phyloP scores from a whole-genome alignment of 2,329 filamentous ascomycete genomes.

The Periconia sp. region DNA sequence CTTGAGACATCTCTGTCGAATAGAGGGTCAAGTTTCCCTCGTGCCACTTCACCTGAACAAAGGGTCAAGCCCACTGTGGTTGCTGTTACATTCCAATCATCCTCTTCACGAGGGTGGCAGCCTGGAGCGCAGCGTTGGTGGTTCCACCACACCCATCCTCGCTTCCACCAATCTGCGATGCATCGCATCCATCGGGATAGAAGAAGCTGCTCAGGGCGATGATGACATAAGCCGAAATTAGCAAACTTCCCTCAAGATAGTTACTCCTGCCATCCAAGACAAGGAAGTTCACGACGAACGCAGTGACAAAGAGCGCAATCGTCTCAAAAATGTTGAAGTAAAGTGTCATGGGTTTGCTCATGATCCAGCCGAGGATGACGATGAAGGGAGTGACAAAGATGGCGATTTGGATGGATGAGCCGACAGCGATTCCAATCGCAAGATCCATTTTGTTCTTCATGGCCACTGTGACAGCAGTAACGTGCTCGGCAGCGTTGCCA shows the following conservation, averaged over 20 bases:
- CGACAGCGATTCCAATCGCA: constrained; percentile 78
- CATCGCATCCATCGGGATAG: constrained; percentile 52
- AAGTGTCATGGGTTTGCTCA: constrained; percentile 72
- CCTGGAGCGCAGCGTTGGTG: constrained; percentile 8
- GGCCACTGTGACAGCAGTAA: constrained; percentile 77
- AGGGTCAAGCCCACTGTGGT: background rate
- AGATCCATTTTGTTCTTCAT: constrained; percentile 85
- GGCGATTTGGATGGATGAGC: constrained; percentile 79
- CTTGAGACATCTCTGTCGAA: too few relatives aligned
- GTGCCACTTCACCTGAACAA: background rate
- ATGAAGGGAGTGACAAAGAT: constrained; percentile 77
- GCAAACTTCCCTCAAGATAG: constrained; percentile 77
- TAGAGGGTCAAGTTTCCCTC: too few relatives aligned
- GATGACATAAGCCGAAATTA: constrained; percentile 80
- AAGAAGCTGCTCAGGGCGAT: constrained; percentile 67
- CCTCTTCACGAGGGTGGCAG: constrained; percentile 24
- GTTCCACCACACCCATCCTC: constrained; percentile 22
- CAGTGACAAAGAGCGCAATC: constrained; percentile 79
- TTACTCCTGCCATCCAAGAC: constrained; percentile 84
- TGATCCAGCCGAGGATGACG: constrained; percentile 78
- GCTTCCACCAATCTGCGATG: constrained; percentile 53
- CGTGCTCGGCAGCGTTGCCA: constrained; percentile 81
- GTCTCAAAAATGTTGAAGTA: constrained; percentile 69
- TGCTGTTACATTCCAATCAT: constrained; percentile 20
- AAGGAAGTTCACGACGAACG: constrained; percentile 84